Evolutionary conservation across 2,329 filamentous ascomycete genomes (phyloP).

Genomic region (Chaetoscypha palmicola): DNA sequence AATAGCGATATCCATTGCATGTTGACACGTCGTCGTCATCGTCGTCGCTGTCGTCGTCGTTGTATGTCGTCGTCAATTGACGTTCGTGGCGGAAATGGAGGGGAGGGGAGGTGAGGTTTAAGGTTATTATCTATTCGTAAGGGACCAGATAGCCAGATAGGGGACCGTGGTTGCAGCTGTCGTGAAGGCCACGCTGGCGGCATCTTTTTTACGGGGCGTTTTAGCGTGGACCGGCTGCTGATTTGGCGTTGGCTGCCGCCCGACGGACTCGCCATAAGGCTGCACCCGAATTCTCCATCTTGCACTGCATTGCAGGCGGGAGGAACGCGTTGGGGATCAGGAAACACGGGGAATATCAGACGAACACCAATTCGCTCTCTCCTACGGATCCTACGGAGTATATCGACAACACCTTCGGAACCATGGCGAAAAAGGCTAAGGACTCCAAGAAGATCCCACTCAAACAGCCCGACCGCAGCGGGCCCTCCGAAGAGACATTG

Average conservation of each 20-base stretch:
- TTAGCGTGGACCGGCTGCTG: too few species aligned
- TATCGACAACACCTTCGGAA: too few species aligned
- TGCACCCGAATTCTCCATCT: not conserved
- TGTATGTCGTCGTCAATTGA: not conserved
- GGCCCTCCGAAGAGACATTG: slow-evolving; percentile 56
- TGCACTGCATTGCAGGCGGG: slow-evolving; percentile 3
- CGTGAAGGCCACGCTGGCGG: too few species aligned
- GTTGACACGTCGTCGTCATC: slow-evolving; percentile 6
- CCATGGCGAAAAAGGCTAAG: slow-evolving; percentile 36
- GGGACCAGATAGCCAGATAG: too few species aligned
- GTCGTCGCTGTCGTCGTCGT: not conserved
- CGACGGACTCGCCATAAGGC: slow-evolving; percentile 1
- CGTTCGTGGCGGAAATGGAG: not conserved
- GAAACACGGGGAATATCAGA: too few species aligned
- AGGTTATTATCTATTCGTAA: too few species aligned
- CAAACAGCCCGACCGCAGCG: slow-evolving; percentile 61
- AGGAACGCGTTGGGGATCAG: not conserved
- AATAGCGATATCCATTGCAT: slow-evolving; percentile 27
- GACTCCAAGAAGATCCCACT: slow-evolving; percentile 52
- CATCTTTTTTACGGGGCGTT: too few species aligned
- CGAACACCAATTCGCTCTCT: not conserved
- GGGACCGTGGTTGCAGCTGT: slow-evolving; percentile 3
- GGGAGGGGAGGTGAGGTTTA: slow-evolving; percentile 3
- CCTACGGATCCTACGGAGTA: too few species aligned
- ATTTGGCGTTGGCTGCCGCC: not conserved